Evolutionary conservation across 768 basidiomycete genomes (phyloP), one percentile per base, ranked within the genome.

Genomic region (Pleurotus tuoliensis): DNA sequence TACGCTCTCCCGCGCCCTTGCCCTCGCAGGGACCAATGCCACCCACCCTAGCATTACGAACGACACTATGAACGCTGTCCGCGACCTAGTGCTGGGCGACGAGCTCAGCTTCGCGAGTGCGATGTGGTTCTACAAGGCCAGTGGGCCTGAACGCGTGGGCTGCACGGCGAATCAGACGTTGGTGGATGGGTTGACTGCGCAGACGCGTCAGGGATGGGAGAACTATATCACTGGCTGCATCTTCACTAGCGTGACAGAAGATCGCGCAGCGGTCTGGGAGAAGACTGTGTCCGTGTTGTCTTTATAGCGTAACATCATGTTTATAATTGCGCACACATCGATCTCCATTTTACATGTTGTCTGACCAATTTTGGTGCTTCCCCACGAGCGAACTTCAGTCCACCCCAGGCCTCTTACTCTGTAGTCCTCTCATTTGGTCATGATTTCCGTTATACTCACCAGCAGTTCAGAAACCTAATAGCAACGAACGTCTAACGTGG

Each of bases 31-130:
- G 38, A 37, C 51, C 5, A 53, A 53, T 6, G 45, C 48, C n/a
- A 56, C 24, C 0, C 24, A 41, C 18, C 20, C 47, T 27, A n/a
- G 25, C 45, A 48, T 47, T 12, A 39, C 47, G 9, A 56, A 41
- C n/a, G 24, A 30, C 22, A 56, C 45, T 6, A 47, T 37, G 46
- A 56, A 52, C 51, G 51, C 39, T 18, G 51, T 56, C 37, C 56
- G 25, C 11, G 39, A 47, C 18, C 56, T 56, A 3, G 56, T 56
- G 20, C 30, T 56, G 6, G 24, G 27, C 18, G 56, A 56, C 37
- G 56, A 56, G 20, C 30, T 49, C 6, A 56, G 56, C 47, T 56
- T 56, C 39, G 56, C 56, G 1, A 56, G 56, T 46, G 56, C 56
- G 5, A 41, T 48, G 39, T 56, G 56, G 56, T 56, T 47, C 34